Conservation (phyloP, 129 eudicot species). For the Helichrysum umbraculigerum region DNA sequence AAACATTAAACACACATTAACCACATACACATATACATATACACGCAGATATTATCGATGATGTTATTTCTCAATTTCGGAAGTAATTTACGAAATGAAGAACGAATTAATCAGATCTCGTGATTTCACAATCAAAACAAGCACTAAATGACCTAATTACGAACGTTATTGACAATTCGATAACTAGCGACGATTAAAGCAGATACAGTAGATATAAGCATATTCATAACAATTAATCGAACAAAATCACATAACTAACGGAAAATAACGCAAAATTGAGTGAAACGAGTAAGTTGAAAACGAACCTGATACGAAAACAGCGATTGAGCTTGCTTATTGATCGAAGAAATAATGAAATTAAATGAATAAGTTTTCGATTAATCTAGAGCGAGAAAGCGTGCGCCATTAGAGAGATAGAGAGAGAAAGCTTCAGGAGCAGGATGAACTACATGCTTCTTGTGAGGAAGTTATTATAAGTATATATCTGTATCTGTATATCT, state of each 20-base stretch:
- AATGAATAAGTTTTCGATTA: slow-evolving; percentile 28
- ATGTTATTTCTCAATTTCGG: not conserved
- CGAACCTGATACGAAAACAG: slow-evolving; percentile 20
- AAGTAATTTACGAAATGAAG: slow-evolving; percentile 9
- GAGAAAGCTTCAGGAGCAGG: slow-evolving; percentile 18
- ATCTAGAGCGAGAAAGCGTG: slow-evolving; percentile 37
- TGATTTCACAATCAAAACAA: not conserved
- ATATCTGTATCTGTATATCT: not conserved
- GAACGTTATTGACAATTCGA: not conserved
- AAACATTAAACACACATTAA: slow-evolving; percentile 13
- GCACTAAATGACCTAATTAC: slow-evolving; percentile 4
- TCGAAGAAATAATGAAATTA: slow-evolving; percentile 1
- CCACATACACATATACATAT: not conserved
- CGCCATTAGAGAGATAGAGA: slow-evolving; percentile 32
- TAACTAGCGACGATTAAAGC: slow-evolving; percentile 2
- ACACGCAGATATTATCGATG: not conserved
- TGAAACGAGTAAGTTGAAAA: not conserved
- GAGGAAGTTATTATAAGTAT: not conserved
- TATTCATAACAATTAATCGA: slow-evolving; percentile 1
- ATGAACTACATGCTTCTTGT: slow-evolving; percentile 29
- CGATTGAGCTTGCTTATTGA: slow-evolving; percentile 8
- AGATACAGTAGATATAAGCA: not conserved
- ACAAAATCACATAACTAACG: not conserved
- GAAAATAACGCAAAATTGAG: not conserved
- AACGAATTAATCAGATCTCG: slow-evolving; percentile 21